Percentiles rank a stretch among this genome's conserved stretches.
These are phyloP conservation scores for Zygoascus flipseniorum DNA, from an alignment of 805 yeast species.

Conservation along the genomic window DNA sequence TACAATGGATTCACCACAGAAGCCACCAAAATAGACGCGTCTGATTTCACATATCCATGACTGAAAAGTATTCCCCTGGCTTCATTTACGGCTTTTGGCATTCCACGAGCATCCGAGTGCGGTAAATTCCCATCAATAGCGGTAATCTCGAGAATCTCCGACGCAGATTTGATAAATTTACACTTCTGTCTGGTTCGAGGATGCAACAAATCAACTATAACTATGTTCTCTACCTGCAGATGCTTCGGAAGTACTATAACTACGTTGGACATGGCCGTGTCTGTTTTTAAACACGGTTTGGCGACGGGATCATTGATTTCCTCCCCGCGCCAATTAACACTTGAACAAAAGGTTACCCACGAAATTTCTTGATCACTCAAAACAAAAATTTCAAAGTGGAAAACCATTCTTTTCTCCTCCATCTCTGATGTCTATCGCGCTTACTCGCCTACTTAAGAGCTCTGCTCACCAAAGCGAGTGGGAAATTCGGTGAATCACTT, in stretches of 20 bases:
- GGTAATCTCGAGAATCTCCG: constrained; percentile 18
- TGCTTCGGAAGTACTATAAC: neutral
- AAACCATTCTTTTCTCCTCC: constrained; percentile 1
- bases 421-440: constrained; percentile 16
- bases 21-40: constrained; percentile 18
- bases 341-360: neutral
- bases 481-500: constrained; percentile 22
- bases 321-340: too few relatives aligned
- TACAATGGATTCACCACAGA: constrained; percentile 24
- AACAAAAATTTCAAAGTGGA: neutral
- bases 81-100: constrained; percentile 7
- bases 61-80: constrained; percentile 7
- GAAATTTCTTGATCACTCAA: neutral
- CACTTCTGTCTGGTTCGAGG: constrained; percentile 19
- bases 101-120: constrained; percentile 5
- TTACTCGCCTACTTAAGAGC: constrained; percentile 17
- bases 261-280: neutral
- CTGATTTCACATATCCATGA: constrained; percentile 9
- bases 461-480: constrained; percentile 12
- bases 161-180: constrained; percentile 11
- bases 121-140: constrained; percentile 13
- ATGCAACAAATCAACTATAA: constrained; percentile 14
- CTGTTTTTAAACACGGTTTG: too few relatives aligned
- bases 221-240: neutral
- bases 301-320: too few relatives aligned